These are phyloP conservation scores for Coleophoma crateriformis DNA, from an alignment of 2,329 filamentous ascomycete species.

Conservation along the genomic window DNA sequence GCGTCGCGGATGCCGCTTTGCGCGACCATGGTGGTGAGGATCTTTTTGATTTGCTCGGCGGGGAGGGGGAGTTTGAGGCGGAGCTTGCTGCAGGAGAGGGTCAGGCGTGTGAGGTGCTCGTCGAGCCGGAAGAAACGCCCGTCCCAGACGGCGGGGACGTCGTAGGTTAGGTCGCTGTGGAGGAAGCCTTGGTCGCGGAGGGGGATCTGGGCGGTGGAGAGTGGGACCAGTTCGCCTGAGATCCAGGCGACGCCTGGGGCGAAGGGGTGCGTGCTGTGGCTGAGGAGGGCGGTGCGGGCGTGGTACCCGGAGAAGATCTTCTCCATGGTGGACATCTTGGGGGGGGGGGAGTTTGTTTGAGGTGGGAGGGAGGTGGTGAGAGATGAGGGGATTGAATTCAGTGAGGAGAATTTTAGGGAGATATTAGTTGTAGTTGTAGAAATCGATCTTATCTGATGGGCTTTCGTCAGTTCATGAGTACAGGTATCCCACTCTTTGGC, in stretches of 20 bases:
- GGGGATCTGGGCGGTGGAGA: conserved; percentile 42
- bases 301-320: conserved; percentile 34
- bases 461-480: too few species aligned
- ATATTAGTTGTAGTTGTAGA: too few species aligned
- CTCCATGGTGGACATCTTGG: conserved; percentile 37
- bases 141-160: conserved; percentile 46
- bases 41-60: conserved; percentile 30
- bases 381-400: too few species aligned
- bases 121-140: conserved; percentile 45
- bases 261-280: conserved; percentile 31
- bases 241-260: conserved; percentile 42
- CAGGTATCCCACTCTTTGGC: too few species aligned
- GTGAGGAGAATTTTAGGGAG: too few species aligned
- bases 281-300: conserved; percentile 24
- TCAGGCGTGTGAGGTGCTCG: conserved; percentile 38
- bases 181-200: conserved; percentile 46
- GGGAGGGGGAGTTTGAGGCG: conserved; percentile 36
- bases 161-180: conserved; percentile 46
- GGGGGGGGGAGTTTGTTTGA: too few species aligned
- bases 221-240: conserved; percentile 34
- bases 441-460: too few species aligned
- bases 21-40: conserved; percentile 37
- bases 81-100: conserved; percentile 38
- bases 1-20: conserved; percentile 42
- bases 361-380: too few species aligned